Evolutionary conservation across 2,329 filamentous ascomycete species (phyloP), one percentile per base, ranked within the genome.

Genomic region (Pseudogymnoascus sp.): DNA sequence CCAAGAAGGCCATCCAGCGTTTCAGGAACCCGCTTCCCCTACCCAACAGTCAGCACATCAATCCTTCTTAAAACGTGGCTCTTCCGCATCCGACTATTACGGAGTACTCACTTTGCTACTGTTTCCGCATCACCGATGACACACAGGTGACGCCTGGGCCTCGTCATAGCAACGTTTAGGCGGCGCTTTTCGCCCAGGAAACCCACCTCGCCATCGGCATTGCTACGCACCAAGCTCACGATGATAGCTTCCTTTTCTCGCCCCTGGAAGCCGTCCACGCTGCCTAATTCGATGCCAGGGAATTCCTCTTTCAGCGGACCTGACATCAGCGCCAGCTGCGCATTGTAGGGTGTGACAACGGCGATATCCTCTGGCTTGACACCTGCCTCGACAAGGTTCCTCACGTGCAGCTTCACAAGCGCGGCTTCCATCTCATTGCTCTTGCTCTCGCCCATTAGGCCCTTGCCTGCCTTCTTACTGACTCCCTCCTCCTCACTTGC

Each of bases 151-250:
- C 94, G 84, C 77, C 90, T 93, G 5, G 94, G 91, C 68, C 94
- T 85, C 66, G 94, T 99, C 92, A 99, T 97, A 62, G 94, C 93
- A 69, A 97, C 92, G 73, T 99, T 99, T 67, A 99, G 78, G 66
- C 94, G 83, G 67, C 94, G 84, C 80, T 92, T 96, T 77, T 99
- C 94, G 12, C 86, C 91, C 38, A 99, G 77, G 72, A 99, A 99
- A 8, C 94, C 94, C 12, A 97, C 92, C 73, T 97, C 92, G 60
- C 87, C 85, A 59, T 92, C 84, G 5, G 85, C 68, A 73, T 99
- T 99, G 75, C 92, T 97, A 68, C 94, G 83, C 63, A 99, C 94
- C n/a, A 97, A 82, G 74, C 89, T 96, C 61, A 99, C 87, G 40
- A 99, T 83, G 14, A 99, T 88, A 2, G 91, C 94, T 75, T 99